Conservation (phyloP, 2,329 filamentous ascomycete genomes). For the Annulohypoxylon truncatum region DNA sequence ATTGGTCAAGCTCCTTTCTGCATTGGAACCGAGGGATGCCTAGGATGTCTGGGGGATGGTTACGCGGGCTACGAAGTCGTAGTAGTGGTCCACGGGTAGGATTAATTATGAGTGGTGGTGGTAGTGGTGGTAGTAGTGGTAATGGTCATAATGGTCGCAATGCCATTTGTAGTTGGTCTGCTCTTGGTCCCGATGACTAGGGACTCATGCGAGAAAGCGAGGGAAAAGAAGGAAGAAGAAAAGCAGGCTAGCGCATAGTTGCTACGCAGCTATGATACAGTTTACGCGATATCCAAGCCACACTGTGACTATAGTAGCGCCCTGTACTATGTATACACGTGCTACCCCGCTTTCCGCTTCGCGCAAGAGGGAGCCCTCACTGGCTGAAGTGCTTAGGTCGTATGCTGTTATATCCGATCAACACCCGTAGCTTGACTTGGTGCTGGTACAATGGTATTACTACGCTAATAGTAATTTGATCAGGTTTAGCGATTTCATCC, state of each 20-base stretch:
- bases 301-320: slow-evolving; percentile 6
- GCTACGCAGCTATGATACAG: neutral
- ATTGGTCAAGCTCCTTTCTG: slow-evolving; percentile 35
- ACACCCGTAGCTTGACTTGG: slow-evolving; percentile 18
- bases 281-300: neutral
- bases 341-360: slow-evolving; percentile 39
- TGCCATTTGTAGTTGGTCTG: neutral
- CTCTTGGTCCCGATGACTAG: slow-evolving; percentile 12
- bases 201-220: slow-evolving; percentile 7
- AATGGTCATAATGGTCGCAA: neutral
- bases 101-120: neutral
- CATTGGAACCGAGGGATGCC: slow-evolving; percentile 30
- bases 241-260: slow-evolving; percentile 4
- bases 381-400: slow-evolving; percentile 11
- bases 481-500: slow-evolving; percentile 1
- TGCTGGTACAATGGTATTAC: slow-evolving; percentile 26
- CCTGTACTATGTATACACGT: slow-evolving; percentile 21
- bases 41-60: slow-evolving; percentile 1
- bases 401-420: slow-evolving; percentile 35
- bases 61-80: slow-evolving; percentile 18
- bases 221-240: neutral
- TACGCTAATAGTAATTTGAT: slow-evolving; percentile 36
- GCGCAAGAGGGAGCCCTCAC: slow-evolving; percentile 9
- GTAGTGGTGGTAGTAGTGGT: slow-evolving; percentile 7
- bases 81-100: slow-evolving; percentile 1